Evolutionary conservation across 1,284 basidiomycete species (phyloP), one percentile per base, ranked within the genome.

Genomic region (Termitomyces sp.): DNA sequence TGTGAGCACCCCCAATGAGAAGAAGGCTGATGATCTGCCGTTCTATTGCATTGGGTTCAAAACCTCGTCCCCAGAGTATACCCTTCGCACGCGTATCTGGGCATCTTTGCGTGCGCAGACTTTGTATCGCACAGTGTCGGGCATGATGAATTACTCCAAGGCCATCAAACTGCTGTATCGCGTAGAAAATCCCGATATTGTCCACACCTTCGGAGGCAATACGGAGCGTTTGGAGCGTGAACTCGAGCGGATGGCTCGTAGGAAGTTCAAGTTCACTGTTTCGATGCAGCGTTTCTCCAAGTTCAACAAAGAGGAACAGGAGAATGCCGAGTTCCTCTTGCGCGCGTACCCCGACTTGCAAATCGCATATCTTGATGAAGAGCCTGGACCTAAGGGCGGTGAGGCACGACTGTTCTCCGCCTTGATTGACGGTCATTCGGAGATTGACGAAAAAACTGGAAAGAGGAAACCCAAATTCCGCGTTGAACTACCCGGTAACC

Each of bases 71-170:
- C 96, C 96, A 11, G 97, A 99, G 70, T 99, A 97, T 72, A 99
- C 96, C 16, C 85, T 99, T 41, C 93, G 96, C 62, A 99, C 97
- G 0, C 91, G 97, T 71, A 99, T 99, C 64, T 99, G 97, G 97
- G 96, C 97, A 1, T 99, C 96, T 14, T 81, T 99, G 24, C 91
- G 97, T 55, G 96, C 95, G 10, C 97, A 99, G 74, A 99, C 97
- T 0, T 81, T 99, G 33, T 99, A 99, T 73, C 90, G 97, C 60
- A 99, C 97, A 13, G 94, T 99, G n/a, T 99, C 97, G n/a, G 97
- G 97, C 53, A 98, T 99, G 89, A 99, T 99, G 97, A 99, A 99
- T 78, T 99, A 99, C 75, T 91, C 91, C 64, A 99, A 99, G 77
- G 96, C 96, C 16, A 97, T 99, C 84, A 99, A 99, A 74, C 81